Evolutionary conservation across 352 stramenopile genomes (phyloP).

Genomic region (Saprolegnia diclina): DNA sequence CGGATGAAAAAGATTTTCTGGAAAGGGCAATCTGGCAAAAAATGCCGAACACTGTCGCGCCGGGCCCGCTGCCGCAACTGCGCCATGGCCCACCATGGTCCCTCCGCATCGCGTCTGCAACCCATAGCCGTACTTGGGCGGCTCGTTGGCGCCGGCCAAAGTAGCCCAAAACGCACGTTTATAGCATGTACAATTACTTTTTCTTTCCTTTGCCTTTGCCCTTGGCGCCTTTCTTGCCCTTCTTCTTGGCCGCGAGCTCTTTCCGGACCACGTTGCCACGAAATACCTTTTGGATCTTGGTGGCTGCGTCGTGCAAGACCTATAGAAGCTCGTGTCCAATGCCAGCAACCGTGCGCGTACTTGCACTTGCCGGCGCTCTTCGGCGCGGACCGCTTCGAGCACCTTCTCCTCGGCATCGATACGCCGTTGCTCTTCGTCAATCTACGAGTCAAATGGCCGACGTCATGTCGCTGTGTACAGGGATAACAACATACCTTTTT

Average conservation of each 20-base stretch:
- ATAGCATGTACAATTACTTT: not conserved
- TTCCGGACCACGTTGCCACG: conserved; percentile 53
- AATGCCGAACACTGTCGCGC: too few species aligned
- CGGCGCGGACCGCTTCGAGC: conserved; percentile 57
- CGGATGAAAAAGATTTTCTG: not conserved
- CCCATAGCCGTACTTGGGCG: too few species aligned
- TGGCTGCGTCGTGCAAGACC: conserved; percentile 66
- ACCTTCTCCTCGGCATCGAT: conserved; percentile 76
- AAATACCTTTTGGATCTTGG: conserved; percentile 77
- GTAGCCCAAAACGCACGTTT: too few species aligned
- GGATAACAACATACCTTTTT: conserved; percentile 40
- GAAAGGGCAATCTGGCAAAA: too few species aligned
- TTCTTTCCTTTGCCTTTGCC: conserved; percentile 33
- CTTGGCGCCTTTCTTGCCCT: conserved; percentile 63
- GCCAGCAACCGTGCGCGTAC: conserved; percentile 31
- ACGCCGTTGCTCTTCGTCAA: conserved; percentile 80
- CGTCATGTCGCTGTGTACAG: not conserved
- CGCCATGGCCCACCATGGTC: not conserved
- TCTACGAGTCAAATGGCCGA: conserved; percentile 32
- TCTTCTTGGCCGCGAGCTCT: conserved; percentile 76
- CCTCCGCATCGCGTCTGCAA: not conserved
- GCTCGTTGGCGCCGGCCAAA: too few species aligned
- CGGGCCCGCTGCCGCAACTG: not conserved
- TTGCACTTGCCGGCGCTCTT: conserved; percentile 69
- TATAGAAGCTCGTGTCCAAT: conserved; percentile 29